A percentile compares a stretch with the other conserved stretches of the same genome.
These are phyloP conservation scores for Thelonectria olida DNA, from an alignment of 2,329 filamentous ascomycete species.

Conservation along the genomic window DNA sequence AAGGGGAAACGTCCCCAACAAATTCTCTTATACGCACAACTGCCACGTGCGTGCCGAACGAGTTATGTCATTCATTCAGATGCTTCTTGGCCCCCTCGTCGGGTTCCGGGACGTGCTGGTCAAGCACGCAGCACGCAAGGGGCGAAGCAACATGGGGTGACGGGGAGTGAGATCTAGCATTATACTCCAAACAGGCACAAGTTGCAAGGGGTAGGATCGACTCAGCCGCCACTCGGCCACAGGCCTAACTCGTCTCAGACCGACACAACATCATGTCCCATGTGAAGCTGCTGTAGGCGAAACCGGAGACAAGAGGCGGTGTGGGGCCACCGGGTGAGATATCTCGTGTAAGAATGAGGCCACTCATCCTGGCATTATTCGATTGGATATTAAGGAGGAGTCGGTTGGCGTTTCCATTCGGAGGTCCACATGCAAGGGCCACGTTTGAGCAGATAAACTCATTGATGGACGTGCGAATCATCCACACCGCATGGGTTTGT, in stretches of 20 bases:
- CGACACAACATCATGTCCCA: neutral
- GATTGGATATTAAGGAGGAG: slow-evolving; percentile 4
- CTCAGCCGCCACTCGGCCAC: neutral
- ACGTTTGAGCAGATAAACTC: neutral
- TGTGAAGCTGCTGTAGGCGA: neutral
- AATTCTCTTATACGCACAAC: slow-evolving; percentile 1
- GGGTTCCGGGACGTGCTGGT: neutral
- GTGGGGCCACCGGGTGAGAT: slow-evolving; percentile 4
- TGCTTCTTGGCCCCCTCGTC: neutral
- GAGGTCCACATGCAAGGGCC: neutral
- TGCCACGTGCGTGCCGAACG: neutral
- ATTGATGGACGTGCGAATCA: neutral
- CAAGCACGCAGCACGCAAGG: neutral
- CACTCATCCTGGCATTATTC: neutral
- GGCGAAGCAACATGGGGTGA: neutral
- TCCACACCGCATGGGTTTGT: neutral
- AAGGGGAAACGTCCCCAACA: neutral
- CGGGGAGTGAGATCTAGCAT: neutral
- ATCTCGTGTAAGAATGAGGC: slow-evolving; percentile 6
- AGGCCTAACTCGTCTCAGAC: neutral
- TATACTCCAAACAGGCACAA: neutral
- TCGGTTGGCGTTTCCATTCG: neutral
- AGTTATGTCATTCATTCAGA: neutral
- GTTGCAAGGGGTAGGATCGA: neutral
- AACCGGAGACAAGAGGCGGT: neutral